Base-by-base conservation (phyloP, 257 asterid genomes). In the Coffea eugenioides region DNA sequence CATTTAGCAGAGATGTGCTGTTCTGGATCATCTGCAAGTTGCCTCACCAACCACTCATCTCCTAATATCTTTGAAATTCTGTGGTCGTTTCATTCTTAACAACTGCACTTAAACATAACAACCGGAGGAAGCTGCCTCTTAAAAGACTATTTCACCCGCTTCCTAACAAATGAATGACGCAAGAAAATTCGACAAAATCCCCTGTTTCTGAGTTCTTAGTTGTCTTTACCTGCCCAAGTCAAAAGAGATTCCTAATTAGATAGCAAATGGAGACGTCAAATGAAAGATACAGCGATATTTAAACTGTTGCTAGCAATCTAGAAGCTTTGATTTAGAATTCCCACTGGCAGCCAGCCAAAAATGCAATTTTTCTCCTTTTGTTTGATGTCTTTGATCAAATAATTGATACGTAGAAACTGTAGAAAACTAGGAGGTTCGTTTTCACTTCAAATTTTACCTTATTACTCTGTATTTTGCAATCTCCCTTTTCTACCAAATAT, bases 61-160 rank as follows among this genome's bases (percentile, higher is more conserved):
- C 11, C 23, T 67, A 34, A 67, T 34, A 6, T 14, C 71, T 34
- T 67, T 34, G n/a, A 15, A 14, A 67, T 34, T 67, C 23, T n/a
- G n/a, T 67, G n/a, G 27, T 36, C n/a, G 7, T 67, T 31, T 34
- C 71, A 34, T 67, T 59, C 79, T 59, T 75, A 75, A 59, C 71
- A 8, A 41, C 79, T 36, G 20, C 77, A 54, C n/a, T 25, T 74
- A 9, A 15, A 34, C 52, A 56, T 10, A 56, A 21, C 69, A 39
- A 34, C 78, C 41, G 4, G 41, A 36, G 41, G 3, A 39, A 57
- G 54, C 43, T 18, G 73, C 18, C 49, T 16, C 20, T 5, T 39
- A 66, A 66, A 5, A 8, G 71, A 66, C 71, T 27, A 4, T 34
- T 31, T 13, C 46, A 31, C 71, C 10, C 9, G 6, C 62, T 56